phyloP scores from a whole-genome alignment of 805 yeast species.

The Komagataella pseudopastoris region DNA sequence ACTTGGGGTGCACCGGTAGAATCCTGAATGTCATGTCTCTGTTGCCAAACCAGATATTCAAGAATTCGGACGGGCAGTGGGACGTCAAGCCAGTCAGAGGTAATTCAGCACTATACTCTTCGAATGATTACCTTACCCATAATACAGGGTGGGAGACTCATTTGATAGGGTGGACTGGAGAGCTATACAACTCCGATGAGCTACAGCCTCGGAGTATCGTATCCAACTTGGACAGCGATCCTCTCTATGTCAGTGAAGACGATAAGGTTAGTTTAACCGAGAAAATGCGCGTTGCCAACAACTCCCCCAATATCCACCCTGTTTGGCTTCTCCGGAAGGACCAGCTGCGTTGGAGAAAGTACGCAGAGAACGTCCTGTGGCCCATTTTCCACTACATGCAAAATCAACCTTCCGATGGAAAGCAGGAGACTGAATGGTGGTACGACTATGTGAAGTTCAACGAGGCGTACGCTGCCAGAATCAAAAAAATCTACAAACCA shows the following conservation, averaged over 20 bases:
- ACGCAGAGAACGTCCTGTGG: conserved; percentile 88
- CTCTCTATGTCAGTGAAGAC: conserved; percentile 39
- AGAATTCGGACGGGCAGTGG: conserved; percentile 19
- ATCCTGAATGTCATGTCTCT: conserved; percentile 55
- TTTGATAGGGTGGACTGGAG: conserved; percentile 94
- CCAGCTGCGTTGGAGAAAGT: conserved; percentile 75
- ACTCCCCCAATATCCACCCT: conserved; percentile 54
- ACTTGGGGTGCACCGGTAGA: conserved; percentile 31
- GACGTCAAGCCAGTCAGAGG: conserved; percentile 59
- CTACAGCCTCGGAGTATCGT: conserved; percentile 5
- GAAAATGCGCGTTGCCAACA: conserved; percentile 30
- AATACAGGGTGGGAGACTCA: conserved; percentile 80
- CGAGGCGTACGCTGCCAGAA: conserved; percentile 76
- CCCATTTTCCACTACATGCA: conserved; percentile 91
- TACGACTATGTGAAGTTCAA: conserved; percentile 82
- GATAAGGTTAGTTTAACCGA: conserved; percentile 40
- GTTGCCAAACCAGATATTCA: conserved; percentile 49
- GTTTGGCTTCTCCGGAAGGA: conserved; percentile 77
- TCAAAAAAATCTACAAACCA: conserved; percentile 58
- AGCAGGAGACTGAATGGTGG: conserved; percentile 63
- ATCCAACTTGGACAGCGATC: conserved; percentile 32
- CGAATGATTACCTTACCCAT: conserved; percentile 48
- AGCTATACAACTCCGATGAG: conserved; percentile 25
- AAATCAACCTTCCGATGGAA: conserved; percentile 56
- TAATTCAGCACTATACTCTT: conserved; percentile 71